A percentile compares a stretch with the other conserved stretches of the same genome.
These are phyloP conservation scores for Suaeda aralocaspica DNA, from an alignment of 148 eudicot genomes.

Conservation along the genomic window DNA sequence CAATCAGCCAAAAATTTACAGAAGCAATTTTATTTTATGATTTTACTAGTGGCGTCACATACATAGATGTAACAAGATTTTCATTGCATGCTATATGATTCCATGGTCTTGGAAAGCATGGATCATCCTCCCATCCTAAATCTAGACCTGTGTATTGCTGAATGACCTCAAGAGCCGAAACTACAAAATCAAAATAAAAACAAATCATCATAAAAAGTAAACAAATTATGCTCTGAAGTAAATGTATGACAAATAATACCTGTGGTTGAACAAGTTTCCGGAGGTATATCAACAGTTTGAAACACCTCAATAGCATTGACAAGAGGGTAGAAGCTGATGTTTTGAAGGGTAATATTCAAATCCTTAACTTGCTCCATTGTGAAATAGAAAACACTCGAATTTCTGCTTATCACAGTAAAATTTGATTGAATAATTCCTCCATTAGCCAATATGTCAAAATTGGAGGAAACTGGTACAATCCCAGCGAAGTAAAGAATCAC, in stretches of 20 bases:
- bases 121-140: conserved; percentile 91
- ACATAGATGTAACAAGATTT: conserved; percentile 66
- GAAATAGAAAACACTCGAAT: conserved; percentile 33
- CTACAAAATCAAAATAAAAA: conserved; percentile 30
- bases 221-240: neutral
- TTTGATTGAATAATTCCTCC: conserved; percentile 51
- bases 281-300: conserved; percentile 56
- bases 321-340: conserved; percentile 47
- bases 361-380: conserved; percentile 34
- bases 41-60: conserved; percentile 12
- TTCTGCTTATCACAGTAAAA: conserved; percentile 40
- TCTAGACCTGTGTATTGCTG: conserved; percentile 62
- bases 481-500: conserved; percentile 70
- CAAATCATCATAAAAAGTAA: neutral
- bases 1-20: conserved; percentile 1
- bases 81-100: conserved; percentile 56
- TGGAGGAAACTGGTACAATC: conserved; percentile 49
- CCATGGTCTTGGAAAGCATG: conserved; percentile 75
- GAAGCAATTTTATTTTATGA: neutral
- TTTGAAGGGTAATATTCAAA: conserved; percentile 53
- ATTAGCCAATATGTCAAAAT: conserved; percentile 57
- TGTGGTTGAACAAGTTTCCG: conserved; percentile 73
- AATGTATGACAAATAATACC: conserved; percentile 33
- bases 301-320: conserved; percentile 74
- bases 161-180: conserved; percentile 75